Base-by-base conservation (phyloP, 768 basidiomycete species). In the Gelatoporia subvermispora region DNA sequence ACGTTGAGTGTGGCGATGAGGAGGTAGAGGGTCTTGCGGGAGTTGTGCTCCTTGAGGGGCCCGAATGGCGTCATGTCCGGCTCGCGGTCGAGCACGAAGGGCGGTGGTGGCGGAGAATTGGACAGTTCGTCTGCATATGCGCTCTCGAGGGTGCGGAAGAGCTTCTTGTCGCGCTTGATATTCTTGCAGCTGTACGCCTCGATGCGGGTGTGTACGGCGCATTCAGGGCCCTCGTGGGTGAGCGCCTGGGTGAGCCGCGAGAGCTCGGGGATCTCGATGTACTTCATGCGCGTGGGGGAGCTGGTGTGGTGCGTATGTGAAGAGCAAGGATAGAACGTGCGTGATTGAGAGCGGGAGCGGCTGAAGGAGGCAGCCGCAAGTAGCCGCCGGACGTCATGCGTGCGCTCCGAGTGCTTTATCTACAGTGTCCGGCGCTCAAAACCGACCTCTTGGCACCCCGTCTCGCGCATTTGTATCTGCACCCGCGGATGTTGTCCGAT, bases 151-250 rank as follows among this genome's bases (percentile, higher is more conserved):
- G 84, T 75, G 63, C 89, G 92, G 78, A 93, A 93, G 67, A 97
- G 85, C 65, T 88, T 90, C 81, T 93, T 92, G 77, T 99, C 96
- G 61, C 89, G 86, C 58, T 91, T 89, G 68, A 96, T 87, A 68
- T 93, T 86, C 79, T 99, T 99, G 79, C 92, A 93, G 62, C 88
- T 90, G 75, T 97, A 99, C 0, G 92, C 94, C 68, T 97, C 95
- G 67, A 98, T 85, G 56, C 93, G 81, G 39, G 91, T 92, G 69
- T 91, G 84, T 7, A 95, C 91, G 4, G 84, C 78, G 66, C 90
- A 91, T 67, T 93, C 89, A 41, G 86, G 81, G 10, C 92, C 89
- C 55, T 91, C 86, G 65, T 90, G 87, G 4, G 85, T 84, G 41
- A 94, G 84, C 15, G 84, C 79, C 61, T 85, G 80, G 0, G 86